A percentile compares a stretch with the other conserved stretches of the same genome.
Evolutionary conservation across 768 basidiomycete species (phyloP).

Genomic region (Psilocybe cubensis): DNA sequence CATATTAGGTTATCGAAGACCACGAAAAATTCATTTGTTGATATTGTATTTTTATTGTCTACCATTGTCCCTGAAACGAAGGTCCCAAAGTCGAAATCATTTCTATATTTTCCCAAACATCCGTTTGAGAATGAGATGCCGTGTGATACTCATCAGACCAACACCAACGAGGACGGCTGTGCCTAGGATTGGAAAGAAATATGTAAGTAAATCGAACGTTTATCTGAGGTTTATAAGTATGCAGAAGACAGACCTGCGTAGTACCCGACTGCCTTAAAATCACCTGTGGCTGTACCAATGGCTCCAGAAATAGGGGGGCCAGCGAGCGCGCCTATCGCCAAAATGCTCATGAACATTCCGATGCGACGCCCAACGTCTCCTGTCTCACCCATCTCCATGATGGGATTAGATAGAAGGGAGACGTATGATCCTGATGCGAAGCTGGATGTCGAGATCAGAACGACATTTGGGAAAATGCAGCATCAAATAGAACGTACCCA

Average conservation of each 20-base stretch:
- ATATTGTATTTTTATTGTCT: no score
- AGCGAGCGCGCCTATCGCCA: conserved; percentile 63
- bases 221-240: neutral
- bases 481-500: conserved; percentile 57
- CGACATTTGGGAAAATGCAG: neutral
- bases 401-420: conserved; percentile 57
- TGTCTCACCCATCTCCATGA: conserved; percentile 61
- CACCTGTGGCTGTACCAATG: conserved; percentile 55
- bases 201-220: neutral
- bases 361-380: conserved; percentile 66
- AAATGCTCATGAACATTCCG: conserved; percentile 65
- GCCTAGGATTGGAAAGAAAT: conserved; percentile 15
- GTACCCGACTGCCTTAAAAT: conserved; percentile 56
- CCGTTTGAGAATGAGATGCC: conserved; percentile 25
- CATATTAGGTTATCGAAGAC: no score
- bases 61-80: no score
- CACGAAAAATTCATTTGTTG: no score
- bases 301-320: conserved; percentile 80
- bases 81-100: neutral
- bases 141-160: conserved; percentile 25
- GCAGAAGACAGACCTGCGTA: conserved; percentile 51
- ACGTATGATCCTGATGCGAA: conserved; percentile 67
- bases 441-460: conserved; percentile 29
- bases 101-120: conserved; percentile 27
- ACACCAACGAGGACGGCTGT: conserved; percentile 29